Conservation (phyloP, 345 rosid genomes). For the Gossypium bickii region DNA sequence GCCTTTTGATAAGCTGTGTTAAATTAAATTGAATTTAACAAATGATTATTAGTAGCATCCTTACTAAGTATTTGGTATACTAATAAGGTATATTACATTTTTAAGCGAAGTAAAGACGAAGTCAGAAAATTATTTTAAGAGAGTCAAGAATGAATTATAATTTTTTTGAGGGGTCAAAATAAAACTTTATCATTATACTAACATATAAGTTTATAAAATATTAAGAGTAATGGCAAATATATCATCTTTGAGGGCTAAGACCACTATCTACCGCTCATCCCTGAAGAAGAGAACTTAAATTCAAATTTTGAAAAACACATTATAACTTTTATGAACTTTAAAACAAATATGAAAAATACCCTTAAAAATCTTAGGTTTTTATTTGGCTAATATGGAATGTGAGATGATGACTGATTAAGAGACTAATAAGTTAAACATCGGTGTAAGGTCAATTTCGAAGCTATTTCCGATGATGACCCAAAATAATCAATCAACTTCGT, state of each 20-base stretch:
- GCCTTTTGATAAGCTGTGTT: not conserved
- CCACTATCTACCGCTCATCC: fast-evolving
- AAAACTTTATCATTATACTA: no score
- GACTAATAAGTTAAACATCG: not conserved
- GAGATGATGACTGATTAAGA: not conserved
- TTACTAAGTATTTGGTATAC: not conserved
- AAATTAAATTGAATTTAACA: not conserved
- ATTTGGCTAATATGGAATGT: not conserved
- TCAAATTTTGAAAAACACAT: fast-evolving
- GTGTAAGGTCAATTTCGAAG: conserved; percentile 11
- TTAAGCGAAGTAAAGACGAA: no score
- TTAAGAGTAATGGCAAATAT: no score
- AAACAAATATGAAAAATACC: no score
- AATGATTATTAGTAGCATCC: not conserved
- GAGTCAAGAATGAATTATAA: no score
- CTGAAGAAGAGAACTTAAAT: fast-evolving
- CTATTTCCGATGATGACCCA: not conserved
- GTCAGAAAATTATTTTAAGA: no score
- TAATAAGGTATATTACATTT: no score
- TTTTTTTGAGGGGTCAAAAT: no score
- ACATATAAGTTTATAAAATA: no score
- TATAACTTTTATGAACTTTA: no score
- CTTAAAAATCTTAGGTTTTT: not conserved
- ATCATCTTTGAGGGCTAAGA: no score
- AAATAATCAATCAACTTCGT: not conserved